Evolutionary conservation across 2,329 filamentous ascomycete genomes (phyloP).

Genomic region (Parastagonospora nodorum): DNA sequence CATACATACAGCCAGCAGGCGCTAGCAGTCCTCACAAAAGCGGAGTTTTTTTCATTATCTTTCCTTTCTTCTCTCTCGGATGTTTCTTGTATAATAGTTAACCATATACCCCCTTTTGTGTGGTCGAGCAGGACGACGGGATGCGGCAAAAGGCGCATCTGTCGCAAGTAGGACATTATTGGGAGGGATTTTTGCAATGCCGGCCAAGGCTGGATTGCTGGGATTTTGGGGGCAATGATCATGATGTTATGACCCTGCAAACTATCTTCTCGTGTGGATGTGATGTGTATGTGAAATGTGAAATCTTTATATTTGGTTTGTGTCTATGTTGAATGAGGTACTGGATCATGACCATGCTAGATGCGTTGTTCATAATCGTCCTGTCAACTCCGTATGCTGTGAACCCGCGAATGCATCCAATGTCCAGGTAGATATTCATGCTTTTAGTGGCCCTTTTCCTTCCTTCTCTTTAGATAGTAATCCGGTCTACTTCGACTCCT

Average conservation of each 20-base stretch:
- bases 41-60: constrained; percentile 1
- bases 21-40: constrained; percentile 6
- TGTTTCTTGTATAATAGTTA: constrained; percentile 25
- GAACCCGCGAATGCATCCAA: not conserved
- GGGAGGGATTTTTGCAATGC: not conserved
- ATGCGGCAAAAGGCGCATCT: not conserved
- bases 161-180: not conserved
- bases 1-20: constrained; percentile 2
- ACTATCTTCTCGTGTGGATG: not conserved
- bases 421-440: not conserved
- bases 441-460: not conserved
- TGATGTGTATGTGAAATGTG: not conserved
- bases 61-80: not conserved
- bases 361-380: not conserved
- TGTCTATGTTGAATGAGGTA: not conserved
- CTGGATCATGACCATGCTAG: not conserved
- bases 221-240: constrained; percentile 14
- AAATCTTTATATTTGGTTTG: not conserved
- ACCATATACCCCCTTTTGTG: constrained; percentile 26
- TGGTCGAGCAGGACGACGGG: constrained; percentile 2
- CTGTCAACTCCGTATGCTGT: not conserved
- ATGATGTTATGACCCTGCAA: constrained; percentile 21
- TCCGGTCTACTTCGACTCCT: constrained; percentile 22
- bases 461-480: not conserved
- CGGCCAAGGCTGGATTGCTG: not conserved